Evolutionary conservation across 306 rosid species (phyloP).

Genomic region (Begonia fuchsioides): DNA sequence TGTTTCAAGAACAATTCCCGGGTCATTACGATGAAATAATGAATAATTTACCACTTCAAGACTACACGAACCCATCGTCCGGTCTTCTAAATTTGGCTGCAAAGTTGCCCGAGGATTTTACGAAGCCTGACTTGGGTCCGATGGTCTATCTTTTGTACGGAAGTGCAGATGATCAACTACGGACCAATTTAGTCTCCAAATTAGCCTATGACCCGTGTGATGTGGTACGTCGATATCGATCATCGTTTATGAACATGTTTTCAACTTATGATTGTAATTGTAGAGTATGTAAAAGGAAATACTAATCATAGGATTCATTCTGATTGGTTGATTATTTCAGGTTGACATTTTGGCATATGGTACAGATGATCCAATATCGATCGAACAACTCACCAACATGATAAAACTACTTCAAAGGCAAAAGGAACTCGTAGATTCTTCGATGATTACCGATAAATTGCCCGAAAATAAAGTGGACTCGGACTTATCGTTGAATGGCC

Average conservation of each 20-base stretch:
- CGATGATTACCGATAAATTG: slow-evolving; percentile 25
- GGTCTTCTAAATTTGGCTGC: slow-evolving; percentile 83
- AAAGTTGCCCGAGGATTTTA: slow-evolving; percentile 51
- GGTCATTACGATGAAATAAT: slow-evolving; percentile 67
- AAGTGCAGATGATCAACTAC: slow-evolving; percentile 37
- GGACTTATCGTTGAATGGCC: slow-evolving; percentile 22
- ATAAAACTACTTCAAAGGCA: slow-evolving; percentile 62
- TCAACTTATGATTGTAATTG: no score
- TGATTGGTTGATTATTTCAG: slow-evolving; percentile 27
- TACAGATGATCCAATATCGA: slow-evolving; percentile 52
- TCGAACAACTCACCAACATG: slow-evolving; percentile 59
- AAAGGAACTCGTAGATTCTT: slow-evolving; percentile 30
- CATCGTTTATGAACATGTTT: no score
- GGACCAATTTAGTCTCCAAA: slow-evolving; percentile 51
- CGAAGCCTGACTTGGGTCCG: slow-evolving; percentile 70
- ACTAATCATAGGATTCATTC: no score
- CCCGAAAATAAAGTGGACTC: slow-evolving; percentile 18
- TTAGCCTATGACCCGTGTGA: slow-evolving; percentile 61
- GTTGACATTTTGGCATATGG: slow-evolving; percentile 79
- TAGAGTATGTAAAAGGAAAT: no score
- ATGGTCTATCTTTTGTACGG: slow-evolving; percentile 63
- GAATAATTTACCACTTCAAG: slow-evolving; percentile 68
- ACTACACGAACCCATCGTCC: slow-evolving; percentile 77
- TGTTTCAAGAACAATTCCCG: slow-evolving; percentile 89
- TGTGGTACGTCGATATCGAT: slow-evolving; percentile 32